Evolutionary conservation across 2,329 filamentous ascomycete species (phyloP), one percentile per base, ranked within the genome.

Genomic region (Lachnellula arida): DNA sequence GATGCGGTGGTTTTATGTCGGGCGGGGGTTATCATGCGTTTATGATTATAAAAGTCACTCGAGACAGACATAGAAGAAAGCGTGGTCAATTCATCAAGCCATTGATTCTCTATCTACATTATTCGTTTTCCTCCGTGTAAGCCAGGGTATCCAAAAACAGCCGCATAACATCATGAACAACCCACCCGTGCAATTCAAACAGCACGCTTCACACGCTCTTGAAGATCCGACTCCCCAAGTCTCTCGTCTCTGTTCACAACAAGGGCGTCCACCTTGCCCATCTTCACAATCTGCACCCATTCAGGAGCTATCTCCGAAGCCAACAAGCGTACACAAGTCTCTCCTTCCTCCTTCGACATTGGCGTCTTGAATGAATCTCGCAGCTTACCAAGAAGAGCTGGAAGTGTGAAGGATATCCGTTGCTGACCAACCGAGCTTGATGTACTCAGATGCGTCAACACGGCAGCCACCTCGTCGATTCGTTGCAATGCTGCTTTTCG

Each of bases 401-500:
- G 73, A 76, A 91, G 81, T 23, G 81, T 81, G 65, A 89, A 91
- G 1, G 86, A 81, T 59, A 88, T 75, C 9, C 84, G 76, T 4
- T 76, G 79, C 65, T 82, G 77, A 15, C 76, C 77, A 7, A 74
- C 72, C 39, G 72, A 78, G n/a, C 76, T 76, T 44, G 69, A 69
- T 15, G 81, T 76, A 67, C 79, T 80, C 59, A 91, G 76, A 76
- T 88, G 82, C n/a, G 78, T 79, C 35, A 92, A 73, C 5, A 89
- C 82, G 5, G 83, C 79, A 1, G 84, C 79, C 9, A 91, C 80
- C 64, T 91, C 87, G n/a, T 79, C 76, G 0, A 85, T 81, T 9
- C 87, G 81, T 63, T 87, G 82, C 23, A 89, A 75, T 0, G 88
- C 88, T 3, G 83, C 81, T 14, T 78, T 79, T 12, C 86, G 84